phyloP scores from a whole-genome alignment of 306 rosid genomes.

The Alnus rubra region DNA sequence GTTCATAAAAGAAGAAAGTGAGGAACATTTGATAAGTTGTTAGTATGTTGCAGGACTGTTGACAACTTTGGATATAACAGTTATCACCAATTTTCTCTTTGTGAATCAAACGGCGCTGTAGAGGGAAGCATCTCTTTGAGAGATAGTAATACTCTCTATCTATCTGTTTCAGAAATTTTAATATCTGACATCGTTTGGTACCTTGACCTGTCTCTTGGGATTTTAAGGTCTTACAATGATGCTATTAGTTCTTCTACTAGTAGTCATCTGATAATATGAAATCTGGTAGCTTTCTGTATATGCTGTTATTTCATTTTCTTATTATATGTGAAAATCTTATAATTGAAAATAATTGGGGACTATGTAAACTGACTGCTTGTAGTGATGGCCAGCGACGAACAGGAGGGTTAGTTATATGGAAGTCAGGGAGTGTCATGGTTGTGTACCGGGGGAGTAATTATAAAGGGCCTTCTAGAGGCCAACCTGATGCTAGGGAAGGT shows the following conservation, averaged over 20 bases:
- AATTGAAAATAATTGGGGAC: neutral
- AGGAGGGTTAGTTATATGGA: conserved; percentile 85
- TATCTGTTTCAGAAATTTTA: neutral
- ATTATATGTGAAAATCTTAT: neutral
- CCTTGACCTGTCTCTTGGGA: neutral
- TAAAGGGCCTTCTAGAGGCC: conserved; percentile 52
- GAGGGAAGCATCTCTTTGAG: neutral
- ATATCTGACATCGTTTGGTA: neutral
- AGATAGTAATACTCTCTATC: neutral
- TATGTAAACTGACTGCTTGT: conserved; percentile 51
- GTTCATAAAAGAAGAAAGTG: neutral
- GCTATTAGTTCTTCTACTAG: neutral
- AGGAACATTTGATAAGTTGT: neutral
- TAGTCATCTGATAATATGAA: neutral
- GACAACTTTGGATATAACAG: neutral
- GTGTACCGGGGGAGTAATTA: conserved; percentile 85
- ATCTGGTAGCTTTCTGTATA: neutral
- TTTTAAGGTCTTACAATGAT: neutral
- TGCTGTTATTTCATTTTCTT: neutral
- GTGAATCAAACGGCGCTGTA: neutral
- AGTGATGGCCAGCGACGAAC: conserved; percentile 81
- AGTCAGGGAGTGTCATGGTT: conserved; percentile 88
- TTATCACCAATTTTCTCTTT: neutral
- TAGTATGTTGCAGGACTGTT: neutral
- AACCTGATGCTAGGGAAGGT: conserved; percentile 49